A percentile compares a stretch with the other conserved stretches of the same genome.
Conservation (phyloP, 805 yeast species). For the Saccharomycopsis capsularis region DNA sequence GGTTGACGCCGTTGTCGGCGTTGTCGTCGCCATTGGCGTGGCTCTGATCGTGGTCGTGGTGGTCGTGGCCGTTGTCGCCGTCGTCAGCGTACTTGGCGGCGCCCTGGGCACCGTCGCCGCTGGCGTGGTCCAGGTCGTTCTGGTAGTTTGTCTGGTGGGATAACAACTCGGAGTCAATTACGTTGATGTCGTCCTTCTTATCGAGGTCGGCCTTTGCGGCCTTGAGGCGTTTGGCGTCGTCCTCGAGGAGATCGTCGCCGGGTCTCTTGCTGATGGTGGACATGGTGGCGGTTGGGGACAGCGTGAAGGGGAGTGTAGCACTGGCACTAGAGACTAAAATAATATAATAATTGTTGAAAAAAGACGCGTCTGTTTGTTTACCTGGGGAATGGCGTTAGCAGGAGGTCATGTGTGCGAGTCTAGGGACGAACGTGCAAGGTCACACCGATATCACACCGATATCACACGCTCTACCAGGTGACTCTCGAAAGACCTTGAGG, state of each 20-base stretch:
- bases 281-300: not conserved
- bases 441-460: too few relatives aligned
- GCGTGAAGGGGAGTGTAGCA: too few relatives aligned
- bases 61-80: not conserved
- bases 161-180: conserved; percentile 38
- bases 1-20: not conserved
- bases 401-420: too few relatives aligned
- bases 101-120: not conserved
- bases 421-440: too few relatives aligned
- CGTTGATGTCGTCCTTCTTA: conserved; percentile 20
- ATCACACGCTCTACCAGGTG: too few relatives aligned
- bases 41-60: not conserved
- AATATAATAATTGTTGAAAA: too few relatives aligned
- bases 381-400: too few relatives aligned
- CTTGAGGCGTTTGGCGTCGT: conserved; percentile 6
- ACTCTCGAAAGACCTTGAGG: too few relatives aligned
- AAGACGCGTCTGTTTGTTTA: too few relatives aligned
- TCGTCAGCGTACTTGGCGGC: conserved; percentile 1
- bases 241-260: conserved; percentile 4
- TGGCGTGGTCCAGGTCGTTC: not conserved
- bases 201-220: not conserved
- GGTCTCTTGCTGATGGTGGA: conserved; percentile 6
- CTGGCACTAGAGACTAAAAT: not conserved
- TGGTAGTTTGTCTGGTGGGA: conserved; percentile 30
- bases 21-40: not conserved